These are phyloP conservation scores for Platanthera guangdongensis DNA, from an alignment of 106 monocot species.

Conservation along the genomic window DNA sequence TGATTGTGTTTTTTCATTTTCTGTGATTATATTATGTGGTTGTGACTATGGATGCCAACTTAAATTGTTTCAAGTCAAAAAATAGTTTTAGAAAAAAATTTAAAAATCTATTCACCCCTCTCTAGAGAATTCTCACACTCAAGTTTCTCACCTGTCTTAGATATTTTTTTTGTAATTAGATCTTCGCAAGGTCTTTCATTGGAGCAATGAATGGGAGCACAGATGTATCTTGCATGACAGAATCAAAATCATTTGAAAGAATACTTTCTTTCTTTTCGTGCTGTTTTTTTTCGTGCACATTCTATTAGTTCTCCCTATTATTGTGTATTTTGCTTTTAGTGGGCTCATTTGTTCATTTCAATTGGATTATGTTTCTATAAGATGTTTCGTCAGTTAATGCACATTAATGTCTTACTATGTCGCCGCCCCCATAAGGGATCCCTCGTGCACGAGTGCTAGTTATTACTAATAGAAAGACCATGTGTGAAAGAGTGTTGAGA, in stretches of 20 bases:
- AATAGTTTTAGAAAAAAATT: too few species aligned
- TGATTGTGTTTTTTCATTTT: too few species aligned
- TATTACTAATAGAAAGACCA: too few species aligned
- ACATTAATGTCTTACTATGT: not conserved
- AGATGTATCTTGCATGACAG: conserved; percentile 83
- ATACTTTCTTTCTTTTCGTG: conserved; percentile 44
- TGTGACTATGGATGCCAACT: too few species aligned
- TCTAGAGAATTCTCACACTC: too few species aligned
- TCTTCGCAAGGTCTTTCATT: conserved; percentile 92
- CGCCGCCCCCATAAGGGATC: too few species aligned
- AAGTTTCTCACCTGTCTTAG: not conserved
- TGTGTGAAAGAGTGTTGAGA: too few species aligned
- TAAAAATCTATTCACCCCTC: too few species aligned
- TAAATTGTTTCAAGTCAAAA: too few species aligned
- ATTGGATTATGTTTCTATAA: not conserved
- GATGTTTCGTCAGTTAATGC: not conserved
- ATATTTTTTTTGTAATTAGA: conserved; percentile 27
- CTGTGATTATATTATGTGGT: too few species aligned
- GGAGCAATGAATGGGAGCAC: conserved; percentile 91
- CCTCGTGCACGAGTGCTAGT: too few species aligned
- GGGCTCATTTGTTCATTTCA: not conserved
- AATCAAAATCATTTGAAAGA: conserved; percentile 86
- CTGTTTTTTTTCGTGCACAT: not conserved
- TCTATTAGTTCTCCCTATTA: not conserved
- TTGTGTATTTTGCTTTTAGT: not conserved